Evolutionary conservation across 345 rosid genomes (phyloP).

Genomic region (Pistacia integerrima): DNA sequence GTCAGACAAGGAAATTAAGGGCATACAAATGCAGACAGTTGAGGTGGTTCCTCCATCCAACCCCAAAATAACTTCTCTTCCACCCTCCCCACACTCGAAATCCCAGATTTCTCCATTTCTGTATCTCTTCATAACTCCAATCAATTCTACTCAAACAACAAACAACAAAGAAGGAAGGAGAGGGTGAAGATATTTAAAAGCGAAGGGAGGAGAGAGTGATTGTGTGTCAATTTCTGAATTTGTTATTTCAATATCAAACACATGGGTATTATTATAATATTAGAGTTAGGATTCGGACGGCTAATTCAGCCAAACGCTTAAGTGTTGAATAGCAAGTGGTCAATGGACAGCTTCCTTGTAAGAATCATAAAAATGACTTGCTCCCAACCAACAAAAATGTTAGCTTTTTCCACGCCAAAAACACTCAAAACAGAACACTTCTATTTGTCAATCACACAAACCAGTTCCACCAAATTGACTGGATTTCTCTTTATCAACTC

Average conservation of each 20-base stretch:
- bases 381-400: no score
- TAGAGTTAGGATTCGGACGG: slow-evolving; percentile 35
- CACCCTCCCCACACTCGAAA: slow-evolving; percentile 37
- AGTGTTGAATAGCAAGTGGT: background rate
- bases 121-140: slow-evolving; percentile 48
- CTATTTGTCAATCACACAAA: no score
- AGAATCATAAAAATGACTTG: no score
- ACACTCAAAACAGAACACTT: no score
- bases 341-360: no score
- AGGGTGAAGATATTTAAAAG: background rate
- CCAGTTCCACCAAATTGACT: no score
- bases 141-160: background rate
- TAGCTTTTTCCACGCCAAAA: no score
- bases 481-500: no score
- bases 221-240: background rate
- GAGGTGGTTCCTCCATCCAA: slow-evolving; percentile 77
- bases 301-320: slow-evolving; percentile 4
- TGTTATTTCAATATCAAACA: background rate
- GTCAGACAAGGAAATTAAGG: slow-evolving; percentile 35
- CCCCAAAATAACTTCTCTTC: slow-evolving; percentile 53
- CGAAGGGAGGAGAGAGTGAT: background rate
- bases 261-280: background rate
- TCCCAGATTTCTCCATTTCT: slow-evolving; percentile 73
- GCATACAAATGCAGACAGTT: slow-evolving; percentile 74
- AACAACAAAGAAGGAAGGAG: background rate